Conservation (phyloP, 805 yeast species). For the Komagataella kurtzmanii region DNA sequence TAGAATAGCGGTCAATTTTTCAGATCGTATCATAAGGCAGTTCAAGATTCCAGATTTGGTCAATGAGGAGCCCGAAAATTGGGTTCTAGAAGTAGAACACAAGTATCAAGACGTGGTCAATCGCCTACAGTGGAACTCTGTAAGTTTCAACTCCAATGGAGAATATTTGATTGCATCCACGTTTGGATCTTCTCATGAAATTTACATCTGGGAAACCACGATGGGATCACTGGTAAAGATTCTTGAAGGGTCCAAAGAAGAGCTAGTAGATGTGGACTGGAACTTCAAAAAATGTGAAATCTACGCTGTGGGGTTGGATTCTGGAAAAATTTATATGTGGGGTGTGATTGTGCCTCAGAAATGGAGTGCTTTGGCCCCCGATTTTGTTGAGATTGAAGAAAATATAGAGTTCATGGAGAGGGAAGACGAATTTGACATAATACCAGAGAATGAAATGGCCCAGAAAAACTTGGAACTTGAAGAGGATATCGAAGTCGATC, state of each 20-base stretch:
- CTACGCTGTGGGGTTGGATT: slow-evolving; percentile 75
- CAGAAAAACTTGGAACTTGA: slow-evolving; percentile 50
- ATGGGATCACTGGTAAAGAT: slow-evolving; percentile 84
- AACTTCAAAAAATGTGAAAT: slow-evolving; percentile 61
- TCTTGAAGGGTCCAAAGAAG: slow-evolving; percentile 84
- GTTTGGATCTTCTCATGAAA: slow-evolving; percentile 76
- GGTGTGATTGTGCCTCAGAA: slow-evolving; percentile 71
- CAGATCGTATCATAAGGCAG: slow-evolving; percentile 67
- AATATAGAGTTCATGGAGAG: slow-evolving; percentile 77
- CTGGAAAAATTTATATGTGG: slow-evolving; percentile 79
- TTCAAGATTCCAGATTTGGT: slow-evolving; percentile 29
- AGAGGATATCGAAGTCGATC: slow-evolving; percentile 50
- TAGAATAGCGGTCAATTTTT: slow-evolving; percentile 59
- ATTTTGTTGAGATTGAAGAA: slow-evolving; percentile 88
- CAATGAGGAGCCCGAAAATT: slow-evolving; percentile 8
- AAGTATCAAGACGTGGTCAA: slow-evolving; percentile 86
- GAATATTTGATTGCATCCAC: slow-evolving; percentile 88
- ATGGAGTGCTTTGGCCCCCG: slow-evolving; percentile 96
- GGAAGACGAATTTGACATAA: slow-evolving; percentile 85
- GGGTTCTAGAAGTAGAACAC: slow-evolving; percentile 59
- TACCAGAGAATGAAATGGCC: slow-evolving; percentile 51
- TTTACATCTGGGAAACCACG: slow-evolving; percentile 86
- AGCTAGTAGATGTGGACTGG: slow-evolving; percentile 79
- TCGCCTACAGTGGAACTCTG: slow-evolving; percentile 77
- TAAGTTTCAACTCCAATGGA: slow-evolving; percentile 57